Percentiles rank a stretch among this genome's conserved stretches.
Evolutionary conservation across 2,329 filamentous ascomycete species (phyloP).

Genomic region (Colletotrichum tropicicola): DNA sequence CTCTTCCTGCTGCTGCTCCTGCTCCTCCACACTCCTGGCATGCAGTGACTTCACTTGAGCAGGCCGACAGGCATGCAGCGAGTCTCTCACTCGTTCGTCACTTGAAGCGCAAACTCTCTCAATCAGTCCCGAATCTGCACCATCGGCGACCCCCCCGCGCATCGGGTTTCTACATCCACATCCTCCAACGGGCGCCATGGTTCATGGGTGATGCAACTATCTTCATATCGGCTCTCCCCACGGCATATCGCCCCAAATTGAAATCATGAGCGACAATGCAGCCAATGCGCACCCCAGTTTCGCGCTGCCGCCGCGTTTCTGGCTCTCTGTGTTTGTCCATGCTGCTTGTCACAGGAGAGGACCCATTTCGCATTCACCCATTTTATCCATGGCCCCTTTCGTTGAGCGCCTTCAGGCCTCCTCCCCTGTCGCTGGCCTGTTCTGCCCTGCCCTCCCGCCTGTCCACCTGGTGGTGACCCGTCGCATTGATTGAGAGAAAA

Average conservation of each 20-base stretch:
- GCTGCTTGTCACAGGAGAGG: slow-evolving; percentile 15
- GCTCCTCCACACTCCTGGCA: too few species aligned
- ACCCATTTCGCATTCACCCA: slow-evolving; percentile 10
- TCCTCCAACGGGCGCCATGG: slow-evolving; percentile 1
- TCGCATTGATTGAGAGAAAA: slow-evolving; percentile 7
- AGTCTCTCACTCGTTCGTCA: neutral
- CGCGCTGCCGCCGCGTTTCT: slow-evolving; percentile 10
- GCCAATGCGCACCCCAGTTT: slow-evolving; percentile 18
- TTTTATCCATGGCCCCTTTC: slow-evolving; percentile 1
- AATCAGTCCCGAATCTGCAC: neutral
- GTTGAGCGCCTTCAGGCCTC: neutral
- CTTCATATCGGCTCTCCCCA: slow-evolving; percentile 9
- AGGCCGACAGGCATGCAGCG: neutral
- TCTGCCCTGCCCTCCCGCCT: neutral
- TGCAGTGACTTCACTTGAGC: too few species aligned
- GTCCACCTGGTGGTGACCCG: neutral
- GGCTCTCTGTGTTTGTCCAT: neutral
- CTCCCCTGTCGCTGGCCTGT: neutral
- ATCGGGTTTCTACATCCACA: neutral
- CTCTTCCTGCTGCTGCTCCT: too few species aligned
- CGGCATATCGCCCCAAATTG: slow-evolving; percentile 18
- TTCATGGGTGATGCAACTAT: slow-evolving; percentile 7
- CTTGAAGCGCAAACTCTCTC: neutral
- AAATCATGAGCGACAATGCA: slow-evolving; percentile 24
- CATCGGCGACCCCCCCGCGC: neutral